Conservation (phyloP, 2,329 filamentous ascomycete species). For the Fusarium metavorans region DNA sequence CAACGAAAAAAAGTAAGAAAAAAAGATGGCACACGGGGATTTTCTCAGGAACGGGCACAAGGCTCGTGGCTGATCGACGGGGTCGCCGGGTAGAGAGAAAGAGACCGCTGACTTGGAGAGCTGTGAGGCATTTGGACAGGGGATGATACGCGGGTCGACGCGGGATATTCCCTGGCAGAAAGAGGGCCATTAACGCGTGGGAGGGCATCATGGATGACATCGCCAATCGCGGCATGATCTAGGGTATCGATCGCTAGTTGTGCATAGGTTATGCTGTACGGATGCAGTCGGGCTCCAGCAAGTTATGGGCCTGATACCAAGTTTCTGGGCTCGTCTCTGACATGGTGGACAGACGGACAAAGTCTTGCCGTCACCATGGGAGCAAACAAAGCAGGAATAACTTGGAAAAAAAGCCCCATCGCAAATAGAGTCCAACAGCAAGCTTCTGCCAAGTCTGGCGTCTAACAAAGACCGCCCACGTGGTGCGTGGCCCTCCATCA, state of each 20-base stretch:
- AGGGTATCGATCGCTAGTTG: slow-evolving; percentile 30
- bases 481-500: slow-evolving; percentile 39
- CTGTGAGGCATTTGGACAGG: slow-evolving; percentile 35
- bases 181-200: slow-evolving; percentile 24
- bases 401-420: slow-evolving; percentile 22
- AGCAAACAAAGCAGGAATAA: slow-evolving; percentile 12
- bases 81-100: neutral
- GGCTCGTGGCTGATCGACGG: slow-evolving; percentile 4
- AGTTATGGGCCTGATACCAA: slow-evolving; percentile 11
- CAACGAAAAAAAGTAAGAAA: slow-evolving; percentile 25
- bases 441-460: slow-evolving; percentile 20
- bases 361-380: slow-evolving; percentile 18
- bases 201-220: slow-evolving; percentile 35
- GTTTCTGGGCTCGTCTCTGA: slow-evolving; percentile 18
- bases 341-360: slow-evolving; percentile 24
- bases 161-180: slow-evolving; percentile 38
- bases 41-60: slow-evolving; percentile 29
- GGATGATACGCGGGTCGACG: slow-evolving; percentile 24
- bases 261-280: neutral
- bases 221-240: slow-evolving; percentile 42
- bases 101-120: neutral
- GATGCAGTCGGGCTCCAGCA: neutral
- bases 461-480: slow-evolving; percentile 38
- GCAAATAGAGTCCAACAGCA: slow-evolving; percentile 13
- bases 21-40: slow-evolving; percentile 29